phyloP scores from a whole-genome alignment of 108 stramenopile species.

The Stephanodiscus triporus region DNA sequence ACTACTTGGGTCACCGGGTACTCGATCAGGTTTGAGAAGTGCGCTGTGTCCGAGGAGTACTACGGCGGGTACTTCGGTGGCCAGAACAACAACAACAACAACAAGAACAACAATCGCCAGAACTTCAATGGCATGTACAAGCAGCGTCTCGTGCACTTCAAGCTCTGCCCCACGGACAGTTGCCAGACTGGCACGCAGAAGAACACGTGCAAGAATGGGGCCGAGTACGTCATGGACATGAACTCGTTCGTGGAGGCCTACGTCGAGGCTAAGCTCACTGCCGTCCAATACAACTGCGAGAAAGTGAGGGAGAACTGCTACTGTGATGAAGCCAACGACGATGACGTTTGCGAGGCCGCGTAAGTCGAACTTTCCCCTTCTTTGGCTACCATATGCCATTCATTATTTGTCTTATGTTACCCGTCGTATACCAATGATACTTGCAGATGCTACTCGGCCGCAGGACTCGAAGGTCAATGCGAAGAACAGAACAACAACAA shows the following conservation, averaged over 20 bases:
- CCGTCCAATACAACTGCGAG: conserved; percentile 29
- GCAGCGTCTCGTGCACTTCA: conserved; percentile 29
- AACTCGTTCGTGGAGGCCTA: conserved; percentile 21
- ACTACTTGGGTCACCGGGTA: conserved; percentile 6
- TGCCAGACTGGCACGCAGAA: conserved; percentile 1
- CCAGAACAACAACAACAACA: conserved; percentile 1
- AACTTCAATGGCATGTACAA: conserved; percentile 21
- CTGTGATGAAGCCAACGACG: conserved; percentile 70
- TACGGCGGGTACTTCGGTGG: conserved; percentile 16
- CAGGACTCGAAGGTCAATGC: conserved; percentile 57
- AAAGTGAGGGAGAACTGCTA: conserved; percentile 36
- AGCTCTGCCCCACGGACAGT: conserved; percentile 16
- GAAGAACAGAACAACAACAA: conserved; percentile 61
- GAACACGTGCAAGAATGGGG: conserved; percentile 6
- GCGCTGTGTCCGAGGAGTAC: conserved; percentile 20
- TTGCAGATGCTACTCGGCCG: conserved; percentile 32
- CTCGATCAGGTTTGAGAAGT: conserved; percentile 15
- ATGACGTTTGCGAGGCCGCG: conserved; percentile 43
- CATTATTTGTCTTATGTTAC: neutral
- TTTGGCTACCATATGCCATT: neutral
- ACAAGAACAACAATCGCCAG: conserved; percentile 4
- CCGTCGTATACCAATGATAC: conserved; percentile 20
- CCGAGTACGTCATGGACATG: conserved; percentile 23
- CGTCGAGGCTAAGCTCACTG: conserved; percentile 25
- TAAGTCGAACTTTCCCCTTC: conserved; percentile 38